These are phyloP conservation scores for Rhodotorula paludigena DNA, from an alignment of 768 basidiomycete genomes.

Conservation along the genomic window DNA sequence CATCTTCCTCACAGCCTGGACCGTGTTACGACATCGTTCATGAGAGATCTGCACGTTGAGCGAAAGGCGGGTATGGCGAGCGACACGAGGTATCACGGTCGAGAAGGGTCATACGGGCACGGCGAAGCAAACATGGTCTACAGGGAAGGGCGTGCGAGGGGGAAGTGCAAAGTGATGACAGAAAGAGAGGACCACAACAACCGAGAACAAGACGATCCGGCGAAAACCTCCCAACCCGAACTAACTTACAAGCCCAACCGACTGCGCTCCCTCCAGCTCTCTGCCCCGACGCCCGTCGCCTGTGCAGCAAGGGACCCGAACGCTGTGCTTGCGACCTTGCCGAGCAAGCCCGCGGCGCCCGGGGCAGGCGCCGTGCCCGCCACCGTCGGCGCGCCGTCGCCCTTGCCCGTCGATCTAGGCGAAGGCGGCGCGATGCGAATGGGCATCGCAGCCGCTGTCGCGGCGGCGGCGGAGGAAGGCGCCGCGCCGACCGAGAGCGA, in stretches of 20 bases:
- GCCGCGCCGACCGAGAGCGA: background rate
- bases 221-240: no score
- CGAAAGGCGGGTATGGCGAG: no score
- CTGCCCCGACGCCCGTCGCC: background rate
- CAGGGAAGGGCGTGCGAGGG: no score
- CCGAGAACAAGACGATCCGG: background rate
- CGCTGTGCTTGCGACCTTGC: constrained; percentile 1
- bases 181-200: background rate
- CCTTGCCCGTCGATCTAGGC: background rate
- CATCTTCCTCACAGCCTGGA: no score
- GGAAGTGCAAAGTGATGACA: no score
- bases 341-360: background rate
- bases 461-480: background rate
- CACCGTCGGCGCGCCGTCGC: background rate
- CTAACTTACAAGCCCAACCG: background rate
- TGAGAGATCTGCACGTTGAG: no score
- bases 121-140: no score
- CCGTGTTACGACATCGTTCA: no score
- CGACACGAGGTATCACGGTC: no score
- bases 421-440: constrained; percentile 15
- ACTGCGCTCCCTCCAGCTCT: constrained; percentile 5
- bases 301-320: background rate
- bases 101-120: no score
- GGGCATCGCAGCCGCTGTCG: background rate
- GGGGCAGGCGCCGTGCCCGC: background rate